Evolutionary conservation across 768 basidiomycete species (phyloP).

Genomic region (Tylopilus vinaceipallidus): DNA sequence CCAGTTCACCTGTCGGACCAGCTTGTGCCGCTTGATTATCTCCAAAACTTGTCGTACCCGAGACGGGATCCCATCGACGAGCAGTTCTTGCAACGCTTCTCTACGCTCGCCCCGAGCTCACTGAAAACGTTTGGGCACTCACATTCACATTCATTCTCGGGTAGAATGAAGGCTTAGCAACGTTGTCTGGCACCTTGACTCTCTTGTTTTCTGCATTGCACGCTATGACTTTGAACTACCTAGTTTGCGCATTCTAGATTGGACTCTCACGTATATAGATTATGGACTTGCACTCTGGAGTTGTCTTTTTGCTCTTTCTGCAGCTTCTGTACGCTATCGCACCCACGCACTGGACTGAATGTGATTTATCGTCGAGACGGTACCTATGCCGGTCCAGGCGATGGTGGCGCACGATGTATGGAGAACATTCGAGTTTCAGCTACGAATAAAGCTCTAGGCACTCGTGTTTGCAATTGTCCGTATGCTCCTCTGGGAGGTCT

Average conservation of each 20-base stretch:
- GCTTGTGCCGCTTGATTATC: conserved; percentile 64
- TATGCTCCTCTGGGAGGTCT: no score
- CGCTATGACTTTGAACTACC: conserved; percentile 7
- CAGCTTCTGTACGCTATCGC: conserved; percentile 24
- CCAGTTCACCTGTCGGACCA: conserved; percentile 27
- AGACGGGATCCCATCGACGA: conserved; percentile 65
- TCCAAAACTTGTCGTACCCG: conserved; percentile 52
- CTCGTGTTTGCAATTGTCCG: neutral
- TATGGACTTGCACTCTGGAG: conserved; percentile 29
- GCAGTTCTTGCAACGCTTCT: conserved; percentile 58
- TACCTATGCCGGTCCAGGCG: neutral
- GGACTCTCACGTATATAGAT: conserved; percentile 28
- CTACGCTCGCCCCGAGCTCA: conserved; percentile 26
- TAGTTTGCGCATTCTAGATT: conserved; percentile 21
- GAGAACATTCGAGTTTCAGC: neutral
- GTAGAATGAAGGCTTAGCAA: conserved; percentile 26
- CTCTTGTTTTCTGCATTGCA: conserved; percentile 2
- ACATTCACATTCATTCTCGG: conserved; percentile 22
- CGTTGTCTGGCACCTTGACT: neutral
- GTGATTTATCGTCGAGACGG: conserved; percentile 12
- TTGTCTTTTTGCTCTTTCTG: conserved; percentile 10
- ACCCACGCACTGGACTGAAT: conserved; percentile 14
- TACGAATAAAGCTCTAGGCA: neutral
- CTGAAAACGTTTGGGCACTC: conserved; percentile 21
- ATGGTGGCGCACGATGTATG: neutral